These are phyloP conservation scores for Aethionema arabicum DNA, from an alignment of 345 rosid genomes.

Conservation along the genomic window DNA sequence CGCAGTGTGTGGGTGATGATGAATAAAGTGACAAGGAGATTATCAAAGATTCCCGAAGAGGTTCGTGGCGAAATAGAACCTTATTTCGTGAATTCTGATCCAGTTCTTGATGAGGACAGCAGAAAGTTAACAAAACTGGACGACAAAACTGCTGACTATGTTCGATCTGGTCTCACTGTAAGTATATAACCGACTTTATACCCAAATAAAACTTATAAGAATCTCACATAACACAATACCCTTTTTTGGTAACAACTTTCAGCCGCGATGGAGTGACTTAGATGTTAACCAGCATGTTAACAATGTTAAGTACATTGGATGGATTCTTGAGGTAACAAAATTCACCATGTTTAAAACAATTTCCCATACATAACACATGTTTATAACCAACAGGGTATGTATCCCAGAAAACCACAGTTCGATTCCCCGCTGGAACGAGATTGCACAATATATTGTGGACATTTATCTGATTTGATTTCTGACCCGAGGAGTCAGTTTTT, in stretches of 20 bases:
- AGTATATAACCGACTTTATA: conserved; percentile 28
- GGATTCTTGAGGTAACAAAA: conserved; percentile 84
- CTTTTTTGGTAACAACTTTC: conserved; percentile 26
- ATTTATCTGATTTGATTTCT: too few relatives aligned
- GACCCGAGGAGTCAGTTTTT: too few relatives aligned
- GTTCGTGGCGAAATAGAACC: conserved; percentile 88
- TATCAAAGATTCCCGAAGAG: conserved; percentile 91
- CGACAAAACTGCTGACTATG: conserved; percentile 65
- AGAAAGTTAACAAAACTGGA: conserved; percentile 88
- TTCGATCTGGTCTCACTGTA: conserved; percentile 82
- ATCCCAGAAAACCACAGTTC: too few relatives aligned
- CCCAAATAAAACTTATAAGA: conserved; percentile 4
- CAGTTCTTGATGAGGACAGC: conserved; percentile 75
- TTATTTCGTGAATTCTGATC: conserved; percentile 63
- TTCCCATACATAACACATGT: too few relatives aligned
- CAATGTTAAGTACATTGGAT: conserved; percentile 95
- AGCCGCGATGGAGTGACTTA: conserved; percentile 96
- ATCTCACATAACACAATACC: background rate
- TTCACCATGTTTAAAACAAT: too few relatives aligned
- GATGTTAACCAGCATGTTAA: conserved; percentile 99
- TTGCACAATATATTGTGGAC: too few relatives aligned
- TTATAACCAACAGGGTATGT: too few relatives aligned
- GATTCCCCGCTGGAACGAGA: too few relatives aligned
- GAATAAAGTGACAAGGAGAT: conserved; percentile 91
- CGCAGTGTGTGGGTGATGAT: conserved; percentile 98